Base-by-base conservation (phyloP, 768 basidiomycete genomes). In the Auricularia heimuer region DNA sequence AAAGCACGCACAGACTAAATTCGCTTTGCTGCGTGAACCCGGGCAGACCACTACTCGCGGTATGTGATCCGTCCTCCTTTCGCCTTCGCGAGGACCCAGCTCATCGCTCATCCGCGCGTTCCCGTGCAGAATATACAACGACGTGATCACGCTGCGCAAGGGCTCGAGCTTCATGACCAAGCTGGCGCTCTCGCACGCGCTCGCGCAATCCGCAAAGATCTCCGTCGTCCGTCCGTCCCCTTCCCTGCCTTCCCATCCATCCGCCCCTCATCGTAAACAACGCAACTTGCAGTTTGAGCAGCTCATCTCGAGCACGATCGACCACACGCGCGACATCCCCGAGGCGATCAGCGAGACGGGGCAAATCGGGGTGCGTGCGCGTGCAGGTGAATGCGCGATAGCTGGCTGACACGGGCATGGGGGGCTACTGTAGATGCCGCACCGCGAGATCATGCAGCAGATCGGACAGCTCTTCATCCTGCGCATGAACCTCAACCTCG, bases 91-190 rank as follows among this genome's bases (percentile, higher is more conserved):
- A 21, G 14, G 37, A 11, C 24, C 16, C 18, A 67, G 24, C 62
- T 42, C 8, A 45, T 33, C 10, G 42, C 64, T 64, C 64, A 63
- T 39, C 47, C 62, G 29, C 29, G 65, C 63, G 61, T 68, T 64
- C 47, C 8, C 24, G 42, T 39, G 42, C 68, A 86, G 92, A 71
- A 97, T 97, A 71, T 98, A 95, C 76, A 98, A 98, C 77, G 95
- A 98, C 76, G 95, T 98, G 51, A 97, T 98, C 66, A 92, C 95
- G 2, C 81, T 97, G 44, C 86, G 94, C 65, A 92, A 92, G 74
- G 94, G 94, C 35, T 97, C 95, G 11, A 89, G 94, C 67, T 95
- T 94, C 75, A 96, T 98, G 95, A 97, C 95, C 3, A 98, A 97
- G 76, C 79, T 98, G 7, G 94, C 95, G 2, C 77, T 98, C 56